These are phyloP conservation scores for Fagopyrum esculentum DNA, from an alignment of 148 eudicot genomes.

Conservation along the genomic window DNA sequence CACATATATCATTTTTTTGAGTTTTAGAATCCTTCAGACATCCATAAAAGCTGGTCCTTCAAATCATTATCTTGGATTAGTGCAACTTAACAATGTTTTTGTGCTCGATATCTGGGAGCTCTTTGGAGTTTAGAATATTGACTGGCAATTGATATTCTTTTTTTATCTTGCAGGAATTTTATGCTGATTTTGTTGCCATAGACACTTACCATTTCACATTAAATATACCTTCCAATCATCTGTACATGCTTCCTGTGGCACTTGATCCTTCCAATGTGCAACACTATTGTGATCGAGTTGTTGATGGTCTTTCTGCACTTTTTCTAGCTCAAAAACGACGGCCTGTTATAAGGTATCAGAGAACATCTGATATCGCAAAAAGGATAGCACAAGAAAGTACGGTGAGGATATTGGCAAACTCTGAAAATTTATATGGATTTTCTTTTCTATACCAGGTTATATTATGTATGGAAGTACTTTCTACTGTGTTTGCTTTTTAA, in stretches of 20 bases:
- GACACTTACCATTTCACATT: conserved; percentile 83
- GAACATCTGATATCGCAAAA: conserved; percentile 92
- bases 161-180: conserved; percentile 64
- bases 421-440: not conserved
- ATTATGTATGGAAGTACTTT: not conserved
- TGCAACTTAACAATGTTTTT: not conserved
- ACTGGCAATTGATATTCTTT: conserved; percentile 4
- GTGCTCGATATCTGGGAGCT: not conserved
- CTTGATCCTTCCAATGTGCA: conserved; percentile 73
- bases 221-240: conserved; percentile 62
- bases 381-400: conserved; percentile 75
- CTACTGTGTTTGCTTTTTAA: not conserved
- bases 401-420: conserved; percentile 41
- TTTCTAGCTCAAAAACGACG: conserved; percentile 80
- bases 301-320: conserved; percentile 87
- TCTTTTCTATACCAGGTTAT: not conserved
- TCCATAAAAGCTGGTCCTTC: not conserved
- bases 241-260: conserved; percentile 94
- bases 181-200: conserved; percentile 82
- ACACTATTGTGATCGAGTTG: conserved; percentile 71
- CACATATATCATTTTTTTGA: not conserved
- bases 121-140: not conserved
- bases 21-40: not conserved
- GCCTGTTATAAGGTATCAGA: conserved; percentile 82
- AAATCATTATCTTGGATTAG: not conserved